phyloP scores from a whole-genome alignment of 495 filamentous ascomycete genomes.

The Penicillium dipodomyicola region DNA sequence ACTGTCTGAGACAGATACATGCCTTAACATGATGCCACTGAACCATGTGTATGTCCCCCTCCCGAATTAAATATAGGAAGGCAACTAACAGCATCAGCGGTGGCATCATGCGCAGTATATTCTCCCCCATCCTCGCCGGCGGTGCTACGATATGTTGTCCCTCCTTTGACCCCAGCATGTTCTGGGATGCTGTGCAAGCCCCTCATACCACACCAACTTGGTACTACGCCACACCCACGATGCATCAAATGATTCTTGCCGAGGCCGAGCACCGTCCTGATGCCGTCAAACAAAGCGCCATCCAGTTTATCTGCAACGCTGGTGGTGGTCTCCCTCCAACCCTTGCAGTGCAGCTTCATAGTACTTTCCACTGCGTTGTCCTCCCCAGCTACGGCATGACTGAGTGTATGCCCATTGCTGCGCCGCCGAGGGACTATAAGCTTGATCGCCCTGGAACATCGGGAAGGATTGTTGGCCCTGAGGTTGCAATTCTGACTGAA shows the following conservation, averaged over 20 bases:
- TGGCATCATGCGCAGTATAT: slow-evolving; percentile 40
- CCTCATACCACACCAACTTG: slow-evolving; percentile 35
- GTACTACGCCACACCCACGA: slow-evolving; percentile 52
- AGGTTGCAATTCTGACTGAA: slow-evolving; percentile 36
- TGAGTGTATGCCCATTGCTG: slow-evolving; percentile 49
- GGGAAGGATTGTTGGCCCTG: slow-evolving; percentile 40
- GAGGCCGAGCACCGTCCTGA: slow-evolving; percentile 28
- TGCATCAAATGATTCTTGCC: slow-evolving; percentile 44
- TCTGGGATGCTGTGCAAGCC: slow-evolving; percentile 47
- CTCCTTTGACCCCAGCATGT: slow-evolving; percentile 46
- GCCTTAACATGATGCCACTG: slow-evolving; percentile 50
- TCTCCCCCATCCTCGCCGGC: slow-evolving; percentile 40
- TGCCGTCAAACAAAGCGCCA: slow-evolving; percentile 35
- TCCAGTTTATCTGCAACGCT: slow-evolving; percentile 46
- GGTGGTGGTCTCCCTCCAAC: slow-evolving; percentile 43
- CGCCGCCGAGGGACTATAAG: slow-evolving; percentile 36
- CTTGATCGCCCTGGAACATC: slow-evolving; percentile 45
- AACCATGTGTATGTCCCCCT: slow-evolving; percentile 38
- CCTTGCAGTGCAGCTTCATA: slow-evolving; percentile 34
- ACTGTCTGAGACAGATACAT: slow-evolving; percentile 33
- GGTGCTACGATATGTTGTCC: slow-evolving; percentile 44
- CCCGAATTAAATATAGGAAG: neutral
- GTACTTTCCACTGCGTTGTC: slow-evolving; percentile 39
- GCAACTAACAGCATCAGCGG: slow-evolving; percentile 23
- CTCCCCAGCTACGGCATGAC: slow-evolving; percentile 51